Percentiles rank a stretch among this genome's conserved stretches.
Evolutionary conservation across 2,329 filamentous ascomycete genomes (phyloP).

Genomic region (Leptographium wingfieldii): DNA sequence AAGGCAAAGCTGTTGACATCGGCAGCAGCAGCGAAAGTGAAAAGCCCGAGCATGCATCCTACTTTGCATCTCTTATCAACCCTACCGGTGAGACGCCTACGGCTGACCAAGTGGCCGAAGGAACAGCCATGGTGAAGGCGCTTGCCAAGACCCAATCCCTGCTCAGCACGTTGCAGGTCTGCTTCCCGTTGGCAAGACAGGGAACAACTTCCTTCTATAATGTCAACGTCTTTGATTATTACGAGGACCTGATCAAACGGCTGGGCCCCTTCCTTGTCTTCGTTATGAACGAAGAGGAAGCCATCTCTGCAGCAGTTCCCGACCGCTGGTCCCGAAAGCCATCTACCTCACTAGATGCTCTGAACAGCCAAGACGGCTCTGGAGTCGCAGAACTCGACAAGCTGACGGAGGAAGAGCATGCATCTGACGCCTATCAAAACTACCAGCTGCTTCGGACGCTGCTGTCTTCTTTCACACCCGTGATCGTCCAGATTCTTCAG

Average conservation of each 20-base stretch:
- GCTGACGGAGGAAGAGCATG: conserved; percentile 30
- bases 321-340: conserved; percentile 42
- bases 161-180: conserved; percentile 59
- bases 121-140: conserved; percentile 68
- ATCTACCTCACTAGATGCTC: conserved; percentile 2
- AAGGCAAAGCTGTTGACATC: background rate
- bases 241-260: conserved; percentile 57
- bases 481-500: conserved; percentile 77
- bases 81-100: conserved; percentile 24
- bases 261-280: conserved; percentile 68
- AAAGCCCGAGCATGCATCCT: conserved; percentile 32
- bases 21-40: conserved; percentile 8
- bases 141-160: conserved; percentile 67
- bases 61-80: conserved; percentile 56
- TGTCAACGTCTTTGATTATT: conserved; percentile 77
- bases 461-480: conserved; percentile 64
- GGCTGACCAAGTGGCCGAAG: conserved; percentile 36
- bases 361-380: background rate
- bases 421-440: conserved; percentile 46
- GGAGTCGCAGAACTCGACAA: conserved; percentile 8
- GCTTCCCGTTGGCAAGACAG: conserved; percentile 58
- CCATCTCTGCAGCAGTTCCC: conserved; percentile 61
- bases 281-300: conserved; percentile 74
- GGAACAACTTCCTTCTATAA: conserved; percentile 54
- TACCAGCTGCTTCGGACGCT: conserved; percentile 65